phyloP scores from a whole-genome alignment of 768 basidiomycete genomes.

The Xerocomus potaroensis region DNA sequence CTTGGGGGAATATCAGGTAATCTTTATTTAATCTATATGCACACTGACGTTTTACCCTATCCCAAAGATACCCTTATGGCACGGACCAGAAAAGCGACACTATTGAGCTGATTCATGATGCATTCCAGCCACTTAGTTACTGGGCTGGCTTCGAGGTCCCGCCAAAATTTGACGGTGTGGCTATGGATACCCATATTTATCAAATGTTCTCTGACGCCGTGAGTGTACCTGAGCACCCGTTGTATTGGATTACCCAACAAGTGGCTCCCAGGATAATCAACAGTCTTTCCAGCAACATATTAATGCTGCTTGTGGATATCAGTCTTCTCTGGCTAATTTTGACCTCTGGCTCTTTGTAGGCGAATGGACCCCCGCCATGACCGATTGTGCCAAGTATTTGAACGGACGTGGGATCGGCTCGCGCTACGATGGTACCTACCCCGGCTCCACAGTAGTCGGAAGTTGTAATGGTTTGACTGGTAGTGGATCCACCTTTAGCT shows the following conservation, averaged over 20 bases:
- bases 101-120: slow-evolving; percentile 69
- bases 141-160: slow-evolving; percentile 61
- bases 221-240: slow-evolving; percentile 20
- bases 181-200: slow-evolving; percentile 78
- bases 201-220: slow-evolving; percentile 65
- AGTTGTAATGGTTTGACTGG: slow-evolving; percentile 75
- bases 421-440: slow-evolving; percentile 57
- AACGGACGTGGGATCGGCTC: slow-evolving; percentile 77
- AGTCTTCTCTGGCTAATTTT: slow-evolving; percentile 44
- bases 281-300: slow-evolving; percentile 56
- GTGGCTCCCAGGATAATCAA: slow-evolving; percentile 37
- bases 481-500: slow-evolving; percentile 66
- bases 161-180: slow-evolving; percentile 58
- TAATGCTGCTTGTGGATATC: slow-evolving; percentile 48
- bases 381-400: slow-evolving; percentile 58
- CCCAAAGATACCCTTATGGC: slow-evolving; percentile 38
- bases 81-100: slow-evolving; percentile 48
- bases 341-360: slow-evolving; percentile 82
- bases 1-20: slow-evolving; percentile 70
- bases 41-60: slow-evolving; percentile 1
- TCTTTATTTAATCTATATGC: not conserved
- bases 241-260: not conserved
- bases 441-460: slow-evolving; percentile 65
- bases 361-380: slow-evolving; percentile 80
- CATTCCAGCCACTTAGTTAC: slow-evolving; percentile 69